Conservation (phyloP, 495 filamentous ascomycete genomes). For the Tuber brumale region DNA sequence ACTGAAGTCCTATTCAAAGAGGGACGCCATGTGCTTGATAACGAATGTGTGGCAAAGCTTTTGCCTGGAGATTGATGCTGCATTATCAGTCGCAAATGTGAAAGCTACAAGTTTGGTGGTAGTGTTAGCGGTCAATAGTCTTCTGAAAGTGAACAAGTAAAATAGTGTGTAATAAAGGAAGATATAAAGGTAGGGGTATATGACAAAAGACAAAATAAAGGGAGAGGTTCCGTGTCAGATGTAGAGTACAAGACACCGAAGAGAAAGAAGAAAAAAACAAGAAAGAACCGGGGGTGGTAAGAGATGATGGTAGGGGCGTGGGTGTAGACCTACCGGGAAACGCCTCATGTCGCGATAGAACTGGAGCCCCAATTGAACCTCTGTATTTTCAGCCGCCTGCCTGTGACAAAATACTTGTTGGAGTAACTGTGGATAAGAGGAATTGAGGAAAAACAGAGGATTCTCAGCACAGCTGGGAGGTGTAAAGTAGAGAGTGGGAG, state of each 20-base stretch:
- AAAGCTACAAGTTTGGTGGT: conserved; percentile 26
- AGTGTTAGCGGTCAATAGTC: conserved; percentile 7
- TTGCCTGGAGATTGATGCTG: conserved; percentile 22
- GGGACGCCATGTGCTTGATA: conserved; percentile 3
- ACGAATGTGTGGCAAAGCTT: neutral
- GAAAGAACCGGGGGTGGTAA: conserved; percentile 8
- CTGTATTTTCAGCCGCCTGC: neutral
- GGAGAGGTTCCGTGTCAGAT: conserved; percentile 3
- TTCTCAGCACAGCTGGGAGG: conserved; percentile 5
- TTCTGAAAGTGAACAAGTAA: neutral
- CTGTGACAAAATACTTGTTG: neutral
- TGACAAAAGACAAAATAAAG: conserved; percentile 15
- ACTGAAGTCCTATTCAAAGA: neutral
- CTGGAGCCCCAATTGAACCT: conserved; percentile 15
- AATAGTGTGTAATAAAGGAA: conserved; percentile 1
- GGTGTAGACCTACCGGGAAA: conserved; percentile 39
- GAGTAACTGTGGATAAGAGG: neutral
- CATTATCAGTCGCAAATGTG: conserved; percentile 38
- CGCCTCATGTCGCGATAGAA: conserved; percentile 42
- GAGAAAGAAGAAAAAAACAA: conserved; percentile 6
- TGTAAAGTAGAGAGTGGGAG: conserved; percentile 2
- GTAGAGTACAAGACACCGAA: conserved; percentile 19
- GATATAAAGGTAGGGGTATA: conserved; percentile 20
- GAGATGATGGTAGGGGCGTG: conserved; percentile 26
- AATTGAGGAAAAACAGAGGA: neutral